phyloP scores from a whole-genome alignment of 2,329 filamentous ascomycete genomes.

The Claviceps sp. region DNA sequence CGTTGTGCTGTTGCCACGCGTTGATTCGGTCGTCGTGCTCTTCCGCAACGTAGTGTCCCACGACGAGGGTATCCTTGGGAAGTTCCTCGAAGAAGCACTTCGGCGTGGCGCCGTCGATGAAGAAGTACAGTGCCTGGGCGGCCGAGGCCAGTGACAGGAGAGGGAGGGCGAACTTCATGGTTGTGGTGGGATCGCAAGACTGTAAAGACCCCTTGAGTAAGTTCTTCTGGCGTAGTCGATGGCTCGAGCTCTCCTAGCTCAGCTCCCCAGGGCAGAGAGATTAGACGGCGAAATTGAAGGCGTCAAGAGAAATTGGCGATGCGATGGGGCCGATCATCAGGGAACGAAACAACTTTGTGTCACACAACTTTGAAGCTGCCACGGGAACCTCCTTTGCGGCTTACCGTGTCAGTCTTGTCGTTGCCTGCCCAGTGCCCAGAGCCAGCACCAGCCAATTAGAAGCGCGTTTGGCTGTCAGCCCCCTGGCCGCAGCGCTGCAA shows the following conservation, averaged over 20 bases:
- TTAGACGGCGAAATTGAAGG: not conserved
- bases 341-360: not conserved
- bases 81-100: slow-evolving; percentile 99
- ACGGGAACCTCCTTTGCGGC: slow-evolving; percentile 18
- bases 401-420: not conserved
- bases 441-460: not conserved
- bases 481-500: not conserved
- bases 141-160: slow-evolving; percentile 51
- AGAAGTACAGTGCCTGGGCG: slow-evolving; percentile 86
- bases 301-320: not conserved
- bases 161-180: slow-evolving; percentile 45
- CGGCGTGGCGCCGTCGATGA: slow-evolving; percentile 68
- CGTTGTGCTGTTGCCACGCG: slow-evolving; percentile 58
- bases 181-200: slow-evolving; percentile 13
- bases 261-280: too few relatives aligned
- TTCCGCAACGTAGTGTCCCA: slow-evolving; percentile 80
- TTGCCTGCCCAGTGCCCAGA: too few relatives aligned
- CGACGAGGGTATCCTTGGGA: slow-evolving; percentile 91
- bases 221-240: not conserved
- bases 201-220: not conserved
- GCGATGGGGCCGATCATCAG: not conserved
- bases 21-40: slow-evolving; percentile 62
- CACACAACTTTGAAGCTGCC: slow-evolving; percentile 29
- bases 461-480: not conserved
- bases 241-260: not conserved